A percentile compares a stretch with the other conserved stretches of the same genome.
Evolutionary conservation across 441 rosid genomes (phyloP).

Genomic region (Aquilaria agallochum): DNA sequence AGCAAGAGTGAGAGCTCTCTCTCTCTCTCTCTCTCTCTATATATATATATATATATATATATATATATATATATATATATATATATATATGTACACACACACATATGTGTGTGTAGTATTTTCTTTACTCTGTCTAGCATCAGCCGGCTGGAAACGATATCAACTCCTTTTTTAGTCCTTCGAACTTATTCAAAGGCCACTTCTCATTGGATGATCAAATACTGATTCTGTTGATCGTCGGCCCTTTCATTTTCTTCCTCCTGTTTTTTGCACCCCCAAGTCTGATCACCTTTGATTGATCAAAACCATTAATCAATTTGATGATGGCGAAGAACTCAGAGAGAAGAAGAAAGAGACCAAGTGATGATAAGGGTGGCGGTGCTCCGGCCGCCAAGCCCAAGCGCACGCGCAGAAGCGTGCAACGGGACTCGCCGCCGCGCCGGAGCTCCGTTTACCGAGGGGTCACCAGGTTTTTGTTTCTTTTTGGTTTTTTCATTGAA

Average conservation of each 20-base stretch:
- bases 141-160: neutral
- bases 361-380: neutral
- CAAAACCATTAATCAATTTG: neutral
- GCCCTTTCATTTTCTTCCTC: neutral
- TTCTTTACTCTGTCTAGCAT: no score
- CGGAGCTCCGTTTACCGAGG: slow-evolving; percentile 63
- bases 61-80: no score
- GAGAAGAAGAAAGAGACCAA: slow-evolving; percentile 7
- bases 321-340: slow-evolving; percentile 43
- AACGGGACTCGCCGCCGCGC: slow-evolving; percentile 42
- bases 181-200: neutral
- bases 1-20: neutral
- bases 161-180: neutral
- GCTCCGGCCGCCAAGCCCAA: slow-evolving; percentile 22
- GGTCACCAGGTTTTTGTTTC: slow-evolving; percentile 42
- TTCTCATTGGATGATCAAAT: slow-evolving; percentile 12
- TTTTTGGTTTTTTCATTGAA: no score
- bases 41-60: no score
- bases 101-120: no score
- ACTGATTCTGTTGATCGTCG: neutral
- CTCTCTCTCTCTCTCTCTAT: neutral
- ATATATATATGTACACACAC: no score
- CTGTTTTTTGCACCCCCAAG: neutral
- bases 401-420: slow-evolving; percentile 47
- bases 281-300: neutral